phyloP scores from a whole-genome alignment of 257 asterid species.

The Solanum paucissectum region DNA sequence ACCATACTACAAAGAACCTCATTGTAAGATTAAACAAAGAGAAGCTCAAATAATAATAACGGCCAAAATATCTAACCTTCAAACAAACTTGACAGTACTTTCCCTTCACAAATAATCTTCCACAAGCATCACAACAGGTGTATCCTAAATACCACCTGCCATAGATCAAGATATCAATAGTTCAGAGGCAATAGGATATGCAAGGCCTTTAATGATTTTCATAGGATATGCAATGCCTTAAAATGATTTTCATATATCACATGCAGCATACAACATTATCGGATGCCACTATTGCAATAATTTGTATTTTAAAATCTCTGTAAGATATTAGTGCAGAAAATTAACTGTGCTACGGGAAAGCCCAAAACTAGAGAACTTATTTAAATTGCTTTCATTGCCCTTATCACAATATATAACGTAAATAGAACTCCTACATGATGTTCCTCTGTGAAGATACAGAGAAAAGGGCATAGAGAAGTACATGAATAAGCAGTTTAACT shows the following conservation, averaged over 20 bases:
- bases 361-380: not conserved
- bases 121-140: conserved; percentile 99
- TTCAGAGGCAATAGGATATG: not conserved
- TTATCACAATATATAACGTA: not conserved
- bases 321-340: not conserved
- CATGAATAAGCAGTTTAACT: not conserved
- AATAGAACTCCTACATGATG: not conserved
- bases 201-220: not conserved
- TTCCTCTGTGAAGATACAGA: not conserved
- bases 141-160: conserved; percentile 98
- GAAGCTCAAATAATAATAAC: not conserved
- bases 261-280: not conserved
- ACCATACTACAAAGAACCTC: not conserved
- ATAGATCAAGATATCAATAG: conserved; percentile 1
- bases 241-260: not conserved
- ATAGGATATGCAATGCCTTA: not conserved
- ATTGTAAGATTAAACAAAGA: not conserved
- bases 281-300: not conserved
- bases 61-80: conserved; percentile 43
- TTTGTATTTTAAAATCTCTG: not conserved
- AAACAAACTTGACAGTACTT: conserved; percentile 96
- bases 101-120: conserved; percentile 90
- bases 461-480: not conserved
- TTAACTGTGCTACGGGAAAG: not conserved
- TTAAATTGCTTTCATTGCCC: not conserved